Conservation (phyloP, 768 basidiomycete genomes). For the Russula griseocarnosa region DNA sequence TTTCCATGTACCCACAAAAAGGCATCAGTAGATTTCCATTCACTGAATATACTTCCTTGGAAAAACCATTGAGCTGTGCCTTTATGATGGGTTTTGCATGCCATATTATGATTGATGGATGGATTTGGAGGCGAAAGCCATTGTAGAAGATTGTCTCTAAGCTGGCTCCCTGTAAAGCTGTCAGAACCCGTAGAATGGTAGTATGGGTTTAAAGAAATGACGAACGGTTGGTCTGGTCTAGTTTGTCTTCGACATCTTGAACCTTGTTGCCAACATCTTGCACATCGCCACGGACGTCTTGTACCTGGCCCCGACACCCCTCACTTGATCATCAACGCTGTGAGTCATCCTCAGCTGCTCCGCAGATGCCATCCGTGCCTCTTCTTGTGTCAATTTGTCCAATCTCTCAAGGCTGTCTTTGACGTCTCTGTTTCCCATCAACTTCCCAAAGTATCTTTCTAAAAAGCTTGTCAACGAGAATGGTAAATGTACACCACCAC, state of each 20-base stretch:
- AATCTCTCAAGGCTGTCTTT: neutral
- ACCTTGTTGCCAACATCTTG: neutral
- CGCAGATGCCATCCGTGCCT: neutral
- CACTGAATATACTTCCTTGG: too few relatives aligned
- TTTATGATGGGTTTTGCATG: too few relatives aligned
- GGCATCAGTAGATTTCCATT: too few relatives aligned
- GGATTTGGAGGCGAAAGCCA: too few relatives aligned
- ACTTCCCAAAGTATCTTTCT: neutral
- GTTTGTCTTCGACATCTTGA: neutral
- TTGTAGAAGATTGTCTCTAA: too few relatives aligned
- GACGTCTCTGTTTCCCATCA: neutral
- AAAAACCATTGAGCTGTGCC: too few relatives aligned
- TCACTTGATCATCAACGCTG: neutral
- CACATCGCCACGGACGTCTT: neutral
- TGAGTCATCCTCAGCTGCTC: neutral
- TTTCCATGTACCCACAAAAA: too few relatives aligned
- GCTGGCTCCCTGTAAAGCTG: too few relatives aligned
- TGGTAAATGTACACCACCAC: rapidly evolving
- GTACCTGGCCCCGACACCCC: neutral
- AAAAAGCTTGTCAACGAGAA: neutral
- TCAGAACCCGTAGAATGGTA: too few relatives aligned
- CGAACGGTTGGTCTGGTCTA: too few relatives aligned
- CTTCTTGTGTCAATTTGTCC: slow-evolving; percentile 6
- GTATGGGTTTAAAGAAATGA: too few relatives aligned
- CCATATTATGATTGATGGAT: too few relatives aligned